Percentiles rank a stretch among this genome's conserved stretches.
phyloP scores from a whole-genome alignment of 2,329 filamentous ascomycete species.

The Corniculantispora saksenae region DNA sequence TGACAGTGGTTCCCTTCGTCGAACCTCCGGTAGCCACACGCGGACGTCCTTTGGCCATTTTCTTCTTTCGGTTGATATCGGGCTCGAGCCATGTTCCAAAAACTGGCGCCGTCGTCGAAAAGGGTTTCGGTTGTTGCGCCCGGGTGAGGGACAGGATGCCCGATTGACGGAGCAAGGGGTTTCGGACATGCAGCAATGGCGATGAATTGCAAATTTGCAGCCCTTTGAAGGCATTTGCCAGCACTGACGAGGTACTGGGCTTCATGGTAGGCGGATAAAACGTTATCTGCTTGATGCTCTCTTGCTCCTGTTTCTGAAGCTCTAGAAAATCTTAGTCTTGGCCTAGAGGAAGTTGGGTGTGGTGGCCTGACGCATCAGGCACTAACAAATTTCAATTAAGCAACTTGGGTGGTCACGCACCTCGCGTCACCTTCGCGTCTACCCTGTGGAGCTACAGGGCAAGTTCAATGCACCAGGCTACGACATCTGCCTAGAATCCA shows the following conservation, averaged over 20 bases:
- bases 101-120: conserved; percentile 67
- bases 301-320: conserved; percentile 24
- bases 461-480: conserved; percentile 34
- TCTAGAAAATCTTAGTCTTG: conserved; percentile 36
- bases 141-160: conserved; percentile 30
- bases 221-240: conserved; percentile 53
- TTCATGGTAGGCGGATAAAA: conserved; percentile 44
- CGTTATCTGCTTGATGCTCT: conserved; percentile 21
- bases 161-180: conserved; percentile 32
- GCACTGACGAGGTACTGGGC: conserved; percentile 43
- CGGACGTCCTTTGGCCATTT: conserved; percentile 88
- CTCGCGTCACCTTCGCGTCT: conserved; percentile 50
- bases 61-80: conserved; percentile 71
- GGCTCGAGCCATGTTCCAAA: conserved; percentile 81
- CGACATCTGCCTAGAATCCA: conserved; percentile 23
- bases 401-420: conserved; percentile 35
- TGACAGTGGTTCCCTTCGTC: conserved; percentile 87
- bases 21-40: conserved; percentile 89
- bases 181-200: conserved; percentile 40
- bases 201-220: conserved; percentile 47
- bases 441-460: conserved; percentile 29
- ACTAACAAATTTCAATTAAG: conserved; percentile 31
- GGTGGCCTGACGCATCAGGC: conserved; percentile 30
- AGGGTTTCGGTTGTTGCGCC: conserved; percentile 51
- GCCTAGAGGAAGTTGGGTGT: conserved; percentile 6